Percentiles rank a stretch among this genome's conserved stretches.
These are phyloP conservation scores for Cairneyella variabilis DNA, from an alignment of 495 filamentous ascomycete species.

Conservation along the genomic window DNA sequence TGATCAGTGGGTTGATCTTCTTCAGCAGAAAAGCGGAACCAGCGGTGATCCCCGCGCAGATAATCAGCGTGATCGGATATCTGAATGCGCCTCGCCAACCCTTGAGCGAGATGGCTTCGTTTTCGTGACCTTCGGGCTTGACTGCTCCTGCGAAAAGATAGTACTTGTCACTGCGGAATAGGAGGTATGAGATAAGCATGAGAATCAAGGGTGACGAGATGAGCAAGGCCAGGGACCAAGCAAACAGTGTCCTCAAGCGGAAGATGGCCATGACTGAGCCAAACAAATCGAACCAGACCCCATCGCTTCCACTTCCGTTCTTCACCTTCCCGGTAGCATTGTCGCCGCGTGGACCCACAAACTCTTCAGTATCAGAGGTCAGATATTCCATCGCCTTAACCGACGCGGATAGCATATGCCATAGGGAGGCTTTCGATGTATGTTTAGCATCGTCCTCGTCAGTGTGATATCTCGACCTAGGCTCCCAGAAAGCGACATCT, in stretches of 20 bases:
- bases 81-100: conserved; percentile 81
- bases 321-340: conserved; percentile 52
- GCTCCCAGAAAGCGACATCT: conserved; percentile 85
- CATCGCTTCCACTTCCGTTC: conserved; percentile 63
- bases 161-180: conserved; percentile 67
- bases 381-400: conserved; percentile 67
- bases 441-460: conserved; percentile 81
- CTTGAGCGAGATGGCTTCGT: conserved; percentile 60
- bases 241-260: conserved; percentile 75
- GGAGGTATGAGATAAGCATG: conserved; percentile 59
- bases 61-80: conserved; percentile 70
- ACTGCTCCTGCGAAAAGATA: conserved; percentile 70
- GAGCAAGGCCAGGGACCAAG: conserved; percentile 77
- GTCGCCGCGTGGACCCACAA: conserved; percentile 57
- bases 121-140: conserved; percentile 53
- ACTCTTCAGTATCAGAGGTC: conserved; percentile 63
- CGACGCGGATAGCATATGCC: conserved; percentile 89
- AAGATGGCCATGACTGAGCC: conserved; percentile 79
- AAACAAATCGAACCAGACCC: conserved; percentile 94
- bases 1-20: conserved; percentile 81
- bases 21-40: conserved; percentile 70
- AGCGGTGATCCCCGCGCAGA: conserved; percentile 66
- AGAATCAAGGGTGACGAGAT: conserved; percentile 72
- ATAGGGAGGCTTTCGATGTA: conserved; percentile 69
- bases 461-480: conserved; percentile 86